Evolutionary conservation across 768 basidiomycete species (phyloP).

Genomic region (Leccinum sublutescens): DNA sequence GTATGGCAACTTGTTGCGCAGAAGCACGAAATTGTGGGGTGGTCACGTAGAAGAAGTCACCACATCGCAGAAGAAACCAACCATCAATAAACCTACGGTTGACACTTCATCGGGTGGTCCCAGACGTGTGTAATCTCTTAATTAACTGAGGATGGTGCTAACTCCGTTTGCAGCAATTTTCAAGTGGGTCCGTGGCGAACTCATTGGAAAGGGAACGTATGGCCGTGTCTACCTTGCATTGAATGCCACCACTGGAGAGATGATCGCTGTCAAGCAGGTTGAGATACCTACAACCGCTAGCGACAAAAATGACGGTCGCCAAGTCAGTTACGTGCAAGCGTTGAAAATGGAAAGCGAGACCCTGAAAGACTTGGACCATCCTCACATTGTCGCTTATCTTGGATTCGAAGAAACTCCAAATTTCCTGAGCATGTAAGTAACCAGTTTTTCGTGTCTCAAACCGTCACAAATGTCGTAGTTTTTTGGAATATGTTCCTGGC

Average conservation of each 20-base stretch:
- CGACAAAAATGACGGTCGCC: constrained; percentile 87
- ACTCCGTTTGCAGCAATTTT: constrained; percentile 63
- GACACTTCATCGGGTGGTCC: constrained; percentile 65
- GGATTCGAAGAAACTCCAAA: constrained; percentile 89
- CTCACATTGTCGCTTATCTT: constrained; percentile 96
- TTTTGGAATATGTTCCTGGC: constrained; percentile 98
- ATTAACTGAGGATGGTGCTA: constrained; percentile 15
- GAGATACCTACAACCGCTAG: constrained; percentile 90
- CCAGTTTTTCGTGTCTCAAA: background rate
- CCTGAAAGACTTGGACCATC: constrained; percentile 93
- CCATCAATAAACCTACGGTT: constrained; percentile 41
- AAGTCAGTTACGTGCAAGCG: constrained; percentile 83
- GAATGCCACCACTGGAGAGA: constrained; percentile 95
- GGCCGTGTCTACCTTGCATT: constrained; percentile 95
- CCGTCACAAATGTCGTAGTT: constrained; percentile 48
- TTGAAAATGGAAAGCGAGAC: constrained; percentile 95
- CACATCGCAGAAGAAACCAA: constrained; percentile 59
- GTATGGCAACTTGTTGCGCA: constrained; percentile 55
- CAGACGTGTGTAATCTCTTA: constrained; percentile 53
- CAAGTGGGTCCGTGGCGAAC: constrained; percentile 97
- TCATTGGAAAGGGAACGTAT: constrained; percentile 96
- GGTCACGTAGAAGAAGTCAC: constrained; percentile 92
- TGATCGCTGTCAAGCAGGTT: constrained; percentile 99
- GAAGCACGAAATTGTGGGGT: constrained; percentile 96
- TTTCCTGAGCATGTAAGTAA: constrained; percentile 86